Evolutionary conservation across 75 land plant genomes (phyloP).

Genomic region (Larix kaempferi): DNA sequence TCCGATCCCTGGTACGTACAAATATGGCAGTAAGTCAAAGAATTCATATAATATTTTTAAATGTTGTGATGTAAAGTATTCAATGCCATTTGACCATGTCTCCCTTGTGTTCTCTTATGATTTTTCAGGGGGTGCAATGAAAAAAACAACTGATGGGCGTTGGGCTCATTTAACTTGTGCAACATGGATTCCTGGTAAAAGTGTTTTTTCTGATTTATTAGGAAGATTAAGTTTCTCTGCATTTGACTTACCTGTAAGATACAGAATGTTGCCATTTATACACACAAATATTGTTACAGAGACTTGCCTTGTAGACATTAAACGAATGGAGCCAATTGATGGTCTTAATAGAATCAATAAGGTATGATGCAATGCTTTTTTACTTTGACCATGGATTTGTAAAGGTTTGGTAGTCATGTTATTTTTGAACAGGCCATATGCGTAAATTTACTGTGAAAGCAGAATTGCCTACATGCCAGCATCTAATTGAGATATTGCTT

Average conservation of each 20-base stretch:
- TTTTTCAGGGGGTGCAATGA: slow-evolving; percentile 87
- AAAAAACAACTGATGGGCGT: slow-evolving; percentile 87
- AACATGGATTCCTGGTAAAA: slow-evolving; percentile 94
- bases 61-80: too few relatives aligned
- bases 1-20: slow-evolving; percentile 67
- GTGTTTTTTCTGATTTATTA: neutral
- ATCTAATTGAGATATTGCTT: neutral
- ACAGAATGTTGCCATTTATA: slow-evolving; percentile 1
- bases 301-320: slow-evolving; percentile 82
- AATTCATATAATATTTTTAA: neutral
- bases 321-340: slow-evolving; percentile 96
- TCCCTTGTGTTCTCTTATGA: neutral
- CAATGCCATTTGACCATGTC: neutral
- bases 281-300: slow-evolving; percentile 34
- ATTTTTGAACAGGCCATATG: neutral
- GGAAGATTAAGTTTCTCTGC: neutral
- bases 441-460: neutral
- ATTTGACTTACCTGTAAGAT: neutral
- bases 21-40: too few relatives aligned
- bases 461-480: too few relatives aligned
- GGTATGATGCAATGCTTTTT: slow-evolving; percentile 27
- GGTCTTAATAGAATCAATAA: slow-evolving; percentile 77
- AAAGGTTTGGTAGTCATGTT: neutral
- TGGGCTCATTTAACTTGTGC: slow-evolving; percentile 99
- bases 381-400: neutral